A percentile compares a stretch with the other conserved stretches of the same genome.
Evolutionary conservation across 2,329 filamentous ascomycete species (phyloP).

Genomic region (Fusarium sp.): DNA sequence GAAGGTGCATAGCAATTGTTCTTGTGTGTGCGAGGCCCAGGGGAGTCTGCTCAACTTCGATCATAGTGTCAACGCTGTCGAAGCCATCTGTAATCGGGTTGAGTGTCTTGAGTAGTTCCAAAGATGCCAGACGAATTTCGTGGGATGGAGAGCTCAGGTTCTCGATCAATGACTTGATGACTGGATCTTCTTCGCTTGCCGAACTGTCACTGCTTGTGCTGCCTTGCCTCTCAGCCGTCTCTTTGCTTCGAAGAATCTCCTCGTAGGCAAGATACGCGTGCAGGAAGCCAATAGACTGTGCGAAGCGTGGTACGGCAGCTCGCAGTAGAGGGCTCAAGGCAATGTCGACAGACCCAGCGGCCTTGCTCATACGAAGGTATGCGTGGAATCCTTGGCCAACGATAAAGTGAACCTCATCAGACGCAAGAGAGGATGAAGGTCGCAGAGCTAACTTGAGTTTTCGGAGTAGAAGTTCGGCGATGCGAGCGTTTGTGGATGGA

Average conservation of each 20-base stretch:
- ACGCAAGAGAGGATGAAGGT: conserved; percentile 64
- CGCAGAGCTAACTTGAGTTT: conserved; percentile 71
- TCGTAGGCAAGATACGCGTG: conserved; percentile 68
- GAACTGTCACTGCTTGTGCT: conserved; percentile 54
- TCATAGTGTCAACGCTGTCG: conserved; percentile 61
- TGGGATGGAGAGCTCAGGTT: conserved; percentile 81
- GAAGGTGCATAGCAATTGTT: conserved; percentile 82
- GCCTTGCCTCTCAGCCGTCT: conserved; percentile 36
- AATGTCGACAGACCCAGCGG: conserved; percentile 64
- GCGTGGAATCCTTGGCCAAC: conserved; percentile 76
- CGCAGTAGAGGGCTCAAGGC: conserved; percentile 71
- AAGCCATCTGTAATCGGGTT: conserved; percentile 41
- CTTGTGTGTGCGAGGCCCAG: conserved; percentile 78
- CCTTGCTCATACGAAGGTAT: conserved; percentile 71
- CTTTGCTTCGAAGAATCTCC: conserved; percentile 41
- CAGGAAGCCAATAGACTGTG: conserved; percentile 70
- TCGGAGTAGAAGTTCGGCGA: conserved; percentile 69
- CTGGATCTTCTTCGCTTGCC: conserved; percentile 61
- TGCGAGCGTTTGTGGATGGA: conserved; percentile 70
- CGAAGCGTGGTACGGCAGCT: conserved; percentile 70
- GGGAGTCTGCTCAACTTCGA: conserved; percentile 80
- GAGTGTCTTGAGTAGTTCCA: conserved; percentile 74
- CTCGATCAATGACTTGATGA: conserved; percentile 70
- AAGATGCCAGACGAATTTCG: conserved; percentile 72
- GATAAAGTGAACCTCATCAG: conserved; percentile 74